Evolutionary conservation across 768 basidiomycete species (phyloP).

Genomic region (Calocybe cyanea): DNA sequence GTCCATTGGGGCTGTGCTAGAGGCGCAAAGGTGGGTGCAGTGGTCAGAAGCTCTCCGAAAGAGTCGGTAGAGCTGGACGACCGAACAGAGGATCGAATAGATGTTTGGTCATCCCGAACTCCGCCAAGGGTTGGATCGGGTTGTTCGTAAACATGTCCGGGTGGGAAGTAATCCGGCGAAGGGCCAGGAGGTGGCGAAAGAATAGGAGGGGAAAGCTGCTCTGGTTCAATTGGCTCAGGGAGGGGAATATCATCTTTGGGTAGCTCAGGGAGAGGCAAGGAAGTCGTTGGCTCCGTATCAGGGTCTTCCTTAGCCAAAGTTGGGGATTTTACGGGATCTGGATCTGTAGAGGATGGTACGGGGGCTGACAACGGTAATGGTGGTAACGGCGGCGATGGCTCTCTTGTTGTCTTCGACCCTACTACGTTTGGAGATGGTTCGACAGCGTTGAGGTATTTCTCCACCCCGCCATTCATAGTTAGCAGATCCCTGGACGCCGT

Average conservation of each 20-base stretch:
- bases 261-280: not conserved
- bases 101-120: slow-evolving; percentile 21
- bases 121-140: not conserved
- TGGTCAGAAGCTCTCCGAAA: slow-evolving; percentile 40
- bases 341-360: slow-evolving; percentile 5
- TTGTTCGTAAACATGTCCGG: not conserved
- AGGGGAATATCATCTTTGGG: not conserved
- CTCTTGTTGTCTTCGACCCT: slow-evolving; percentile 1
- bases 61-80: slow-evolving; percentile 47
- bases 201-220: slow-evolving; percentile 1
- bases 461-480: slow-evolving; percentile 57
- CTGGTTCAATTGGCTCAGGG: not conserved
- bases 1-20: slow-evolving; percentile 46
- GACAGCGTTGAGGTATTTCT: slow-evolving; percentile 61
- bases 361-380: slow-evolving; percentile 9
- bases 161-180: not conserved
- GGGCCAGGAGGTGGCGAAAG: not conserved
- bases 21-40: slow-evolving; percentile 34
- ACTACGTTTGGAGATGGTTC: slow-evolving; percentile 23
- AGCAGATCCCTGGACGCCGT: slow-evolving; percentile 59
- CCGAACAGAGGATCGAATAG: slow-evolving; percentile 38
- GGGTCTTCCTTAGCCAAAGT: not conserved
- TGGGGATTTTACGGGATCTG: slow-evolving; percentile 1
- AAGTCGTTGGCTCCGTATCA: too few relatives aligned
- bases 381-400: not conserved